Evolutionary conservation across 2,329 filamentous ascomycete genomes (phyloP).

Genomic region (Chrysosporium queenslandicum): DNA sequence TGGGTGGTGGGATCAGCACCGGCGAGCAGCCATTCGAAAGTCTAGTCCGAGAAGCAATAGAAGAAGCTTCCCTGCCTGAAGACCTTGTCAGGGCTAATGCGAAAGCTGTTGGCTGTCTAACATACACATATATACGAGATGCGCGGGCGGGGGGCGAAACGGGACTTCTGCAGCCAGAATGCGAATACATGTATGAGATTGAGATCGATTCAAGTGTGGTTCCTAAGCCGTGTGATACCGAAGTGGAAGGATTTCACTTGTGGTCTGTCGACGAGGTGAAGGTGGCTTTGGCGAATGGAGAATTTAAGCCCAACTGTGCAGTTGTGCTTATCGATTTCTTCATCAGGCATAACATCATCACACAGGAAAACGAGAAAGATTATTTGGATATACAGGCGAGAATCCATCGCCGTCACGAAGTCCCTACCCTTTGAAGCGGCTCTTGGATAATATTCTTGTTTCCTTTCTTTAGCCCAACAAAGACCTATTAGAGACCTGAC

Average conservation of each 20-base stretch:
- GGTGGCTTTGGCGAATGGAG: conserved; percentile 56
- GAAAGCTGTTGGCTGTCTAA: conserved; percentile 57
- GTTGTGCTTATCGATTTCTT: conserved; percentile 82
- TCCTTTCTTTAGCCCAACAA: conserved; percentile 5
- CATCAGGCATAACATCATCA: conserved; percentile 71
- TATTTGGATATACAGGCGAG: conserved; percentile 65
- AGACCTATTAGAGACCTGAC: conserved; percentile 8
- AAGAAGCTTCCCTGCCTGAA: conserved; percentile 75
- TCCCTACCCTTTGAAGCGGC: conserved; percentile 47
- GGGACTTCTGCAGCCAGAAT: conserved; percentile 77
- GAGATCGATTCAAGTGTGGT: conserved; percentile 58
- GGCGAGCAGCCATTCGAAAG: conserved; percentile 72
- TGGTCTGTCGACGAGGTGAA: conserved; percentile 68
- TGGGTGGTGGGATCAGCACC: conserved; percentile 74
- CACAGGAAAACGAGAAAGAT: conserved; percentile 64
- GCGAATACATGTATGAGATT: conserved; percentile 84
- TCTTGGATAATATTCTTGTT: conserved; percentile 3
- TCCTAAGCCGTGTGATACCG: conserved; percentile 71
- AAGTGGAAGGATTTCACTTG: conserved; percentile 77
- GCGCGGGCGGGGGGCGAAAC: conserved; percentile 67
- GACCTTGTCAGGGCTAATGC: conserved; percentile 53
- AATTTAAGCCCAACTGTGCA: conserved; percentile 91
- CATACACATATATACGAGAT: conserved; percentile 76
- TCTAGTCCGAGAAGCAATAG: conserved; percentile 72
- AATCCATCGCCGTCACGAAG: conserved; percentile 69